Evolutionary conservation across 257 asterid species (phyloP), one percentile per base, ranked within the genome.

Genomic region (Petrea volubilis): DNA sequence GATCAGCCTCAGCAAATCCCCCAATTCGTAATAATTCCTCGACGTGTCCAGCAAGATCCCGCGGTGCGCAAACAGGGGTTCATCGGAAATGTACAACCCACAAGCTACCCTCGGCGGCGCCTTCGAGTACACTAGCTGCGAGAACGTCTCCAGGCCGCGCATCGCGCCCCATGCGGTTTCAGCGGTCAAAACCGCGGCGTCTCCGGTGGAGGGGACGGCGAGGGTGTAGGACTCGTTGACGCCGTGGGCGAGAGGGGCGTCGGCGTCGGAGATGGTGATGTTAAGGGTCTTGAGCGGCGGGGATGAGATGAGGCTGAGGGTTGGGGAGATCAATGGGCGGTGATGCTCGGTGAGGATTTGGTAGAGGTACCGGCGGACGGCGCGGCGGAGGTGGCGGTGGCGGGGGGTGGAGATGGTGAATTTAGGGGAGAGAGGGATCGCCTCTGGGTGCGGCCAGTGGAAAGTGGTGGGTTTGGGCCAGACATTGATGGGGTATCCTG

Each of bases 381-480:
- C 93, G 74, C 76, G 70, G 28, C 43, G 8, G 18, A 92, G 88
- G 82, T 80, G 64, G 13, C 55, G 84, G 81, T 84, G 84, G 72
- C 17, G 2, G 31, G 85, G 89, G 20, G 13, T 12, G 67, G 77
- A 23, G 78, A 92, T 80, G 33, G 80, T 82, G 79, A 90, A 92
- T 58, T 60, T 61, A 24, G 86, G 81, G 34, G 96, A 86, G 75
- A 92, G 79, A 0, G 20, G 76, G 60, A 79, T 80, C 1, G 84
- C 63, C 29, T 74, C 83, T 38, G 89, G 95, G 51, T 63, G 67
- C 77, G 91, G 57, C 98, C 97, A 92, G 23, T 44, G 64, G 80
- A 90, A 53, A 1, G 70, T 49, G 28, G 85, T 86, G 82, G 98
- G 98, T 67, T 81, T 85, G 56, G 98, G 96, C 98, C 96, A 92